Conservation (phyloP, 75 land plant species). For the Cryptomeria japonica region DNA sequence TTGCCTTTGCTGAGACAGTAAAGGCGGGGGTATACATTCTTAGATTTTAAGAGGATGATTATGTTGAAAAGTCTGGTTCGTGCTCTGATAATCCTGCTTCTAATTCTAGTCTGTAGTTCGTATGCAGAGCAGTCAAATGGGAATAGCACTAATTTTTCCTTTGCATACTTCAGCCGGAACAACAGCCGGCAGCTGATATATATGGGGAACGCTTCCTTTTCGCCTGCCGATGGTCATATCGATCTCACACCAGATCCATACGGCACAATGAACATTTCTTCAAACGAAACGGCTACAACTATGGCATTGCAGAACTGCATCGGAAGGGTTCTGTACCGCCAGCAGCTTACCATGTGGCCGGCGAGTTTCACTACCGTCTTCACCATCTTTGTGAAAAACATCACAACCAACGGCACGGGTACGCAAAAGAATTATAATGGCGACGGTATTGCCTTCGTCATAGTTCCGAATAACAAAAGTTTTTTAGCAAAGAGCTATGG, state of each 20-base stretch:
- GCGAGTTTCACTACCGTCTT: slow-evolving; percentile 31
- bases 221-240: too few species aligned
- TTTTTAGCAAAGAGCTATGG: slow-evolving; percentile 25
- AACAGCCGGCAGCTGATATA: too few species aligned
- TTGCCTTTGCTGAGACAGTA: too few species aligned
- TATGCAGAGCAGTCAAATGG: too few species aligned
- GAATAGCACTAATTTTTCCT: too few species aligned
- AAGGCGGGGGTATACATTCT: too few species aligned
- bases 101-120: too few species aligned
- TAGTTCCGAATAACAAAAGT: slow-evolving; percentile 13
- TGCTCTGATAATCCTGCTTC: too few species aligned
- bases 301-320: background rate
- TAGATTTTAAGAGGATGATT: too few species aligned
- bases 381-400: slow-evolving; percentile 19
- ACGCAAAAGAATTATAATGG: slow-evolving; percentile 18
- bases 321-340: slow-evolving; percentile 19
- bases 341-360: slow-evolving; percentile 23
- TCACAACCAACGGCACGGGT: slow-evolving; percentile 1
- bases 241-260: background rate
- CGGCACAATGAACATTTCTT: background rate
- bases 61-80: too few species aligned
- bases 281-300: background rate
- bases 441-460: slow-evolving; percentile 45
- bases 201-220: too few species aligned
- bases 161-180: too few species aligned